Conservation (phyloP, 257 asterid species). For the Solanum bukasovii region DNA sequence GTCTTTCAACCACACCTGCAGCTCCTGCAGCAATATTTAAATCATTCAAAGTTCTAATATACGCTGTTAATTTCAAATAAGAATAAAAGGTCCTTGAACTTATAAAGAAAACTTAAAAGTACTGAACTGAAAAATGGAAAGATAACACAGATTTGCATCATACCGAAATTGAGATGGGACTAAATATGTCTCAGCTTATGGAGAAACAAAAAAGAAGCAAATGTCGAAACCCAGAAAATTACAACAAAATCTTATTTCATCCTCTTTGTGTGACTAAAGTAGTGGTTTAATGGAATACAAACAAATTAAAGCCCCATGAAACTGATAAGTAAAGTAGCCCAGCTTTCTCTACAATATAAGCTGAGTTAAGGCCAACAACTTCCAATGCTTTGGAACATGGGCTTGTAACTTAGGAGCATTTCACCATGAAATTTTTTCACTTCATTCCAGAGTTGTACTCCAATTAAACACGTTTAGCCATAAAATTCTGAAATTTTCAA, state of each 20-base stretch:
- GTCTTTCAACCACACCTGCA: constrained; percentile 47
- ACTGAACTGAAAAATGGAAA: background rate
- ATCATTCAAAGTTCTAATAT: too few relatives aligned
- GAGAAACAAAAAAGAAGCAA: background rate
- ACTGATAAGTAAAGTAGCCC: background rate
- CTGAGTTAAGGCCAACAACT: background rate
- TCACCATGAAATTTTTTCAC: background rate
- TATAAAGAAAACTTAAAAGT: background rate
- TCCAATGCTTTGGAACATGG: background rate
- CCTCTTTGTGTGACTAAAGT: background rate
- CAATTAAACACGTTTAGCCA: too few relatives aligned
- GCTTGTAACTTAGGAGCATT: background rate
- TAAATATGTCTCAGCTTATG: background rate
- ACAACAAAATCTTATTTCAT: background rate
- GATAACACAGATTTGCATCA: background rate
- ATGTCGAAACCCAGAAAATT: background rate
- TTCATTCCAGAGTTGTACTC: too few relatives aligned
- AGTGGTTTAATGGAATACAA: background rate
- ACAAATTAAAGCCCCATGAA: background rate
- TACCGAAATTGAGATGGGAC: background rate
- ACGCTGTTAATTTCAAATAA: background rate
- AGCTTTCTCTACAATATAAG: background rate
- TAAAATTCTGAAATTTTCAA: too few relatives aligned
- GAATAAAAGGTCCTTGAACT: background rate
- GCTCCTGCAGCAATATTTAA: constrained; percentile 13